Conservation (phyloP, 2,329 filamentous ascomycete genomes). For the Colletotrichum costaricense region DNA sequence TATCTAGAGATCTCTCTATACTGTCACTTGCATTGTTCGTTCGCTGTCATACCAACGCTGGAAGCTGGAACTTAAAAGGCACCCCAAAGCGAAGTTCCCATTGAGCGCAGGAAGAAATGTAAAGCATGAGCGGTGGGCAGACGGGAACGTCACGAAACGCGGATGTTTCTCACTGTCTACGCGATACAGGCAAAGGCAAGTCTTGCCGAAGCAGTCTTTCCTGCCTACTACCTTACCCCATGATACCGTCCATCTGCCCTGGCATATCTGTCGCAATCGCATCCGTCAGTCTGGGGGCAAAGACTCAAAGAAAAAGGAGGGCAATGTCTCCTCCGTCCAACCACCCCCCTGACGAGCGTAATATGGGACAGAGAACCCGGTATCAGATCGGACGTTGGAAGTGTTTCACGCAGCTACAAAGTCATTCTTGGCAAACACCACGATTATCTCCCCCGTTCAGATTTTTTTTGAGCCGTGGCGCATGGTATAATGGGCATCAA, state of each 20-base stretch:
- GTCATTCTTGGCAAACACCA: slow-evolving; percentile 8
- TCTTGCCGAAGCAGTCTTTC: neutral
- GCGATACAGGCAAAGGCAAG: neutral
- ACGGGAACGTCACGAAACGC: neutral
- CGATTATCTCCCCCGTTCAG: neutral
- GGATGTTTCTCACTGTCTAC: neutral
- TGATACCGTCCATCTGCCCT: neutral
- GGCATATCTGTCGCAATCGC: neutral
- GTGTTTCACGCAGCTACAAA: slow-evolving; percentile 26
- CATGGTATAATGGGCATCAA: too few relatives aligned
- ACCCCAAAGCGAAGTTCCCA: neutral
- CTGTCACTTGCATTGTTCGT: neutral
- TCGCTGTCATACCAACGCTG: neutral
- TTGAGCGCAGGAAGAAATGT: neutral
- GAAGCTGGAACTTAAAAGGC: too few relatives aligned
- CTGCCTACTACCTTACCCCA: neutral
- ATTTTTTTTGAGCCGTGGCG: too few relatives aligned
- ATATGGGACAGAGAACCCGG: slow-evolving; percentile 23
- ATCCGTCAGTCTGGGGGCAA: neutral
- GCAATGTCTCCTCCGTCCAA: neutral
- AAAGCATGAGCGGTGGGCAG: neutral
- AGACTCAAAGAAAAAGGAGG: neutral
- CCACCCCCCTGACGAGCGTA: neutral
- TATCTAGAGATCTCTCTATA: slow-evolving; percentile 63
- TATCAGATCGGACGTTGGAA: slow-evolving; percentile 24